Percentiles rank a stretch among this genome's conserved stretches.
Evolutionary conservation across 2,329 filamentous ascomycete genomes (phyloP).

Genomic region (Aspergillus aculeatinus): DNA sequence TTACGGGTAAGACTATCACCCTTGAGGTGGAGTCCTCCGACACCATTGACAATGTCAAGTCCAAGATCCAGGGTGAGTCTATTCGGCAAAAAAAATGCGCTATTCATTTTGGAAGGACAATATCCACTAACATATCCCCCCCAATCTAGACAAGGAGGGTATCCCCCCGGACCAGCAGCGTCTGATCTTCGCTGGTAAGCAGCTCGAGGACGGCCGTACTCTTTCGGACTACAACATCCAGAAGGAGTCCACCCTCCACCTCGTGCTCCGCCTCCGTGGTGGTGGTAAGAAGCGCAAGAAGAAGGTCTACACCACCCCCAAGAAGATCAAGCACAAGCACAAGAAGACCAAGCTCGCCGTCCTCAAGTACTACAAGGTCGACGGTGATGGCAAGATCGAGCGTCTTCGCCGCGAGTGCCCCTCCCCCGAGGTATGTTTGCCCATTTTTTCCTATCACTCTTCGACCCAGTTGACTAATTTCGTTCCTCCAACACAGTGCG

Average conservation of each 20-base stretch:
- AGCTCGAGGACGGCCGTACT: constrained; percentile 98
- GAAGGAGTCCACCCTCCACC: constrained; percentile 98
- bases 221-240: constrained; percentile 99
- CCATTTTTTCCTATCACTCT: not conserved
- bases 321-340: constrained; percentile 99
- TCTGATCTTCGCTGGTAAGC: constrained; percentile 99
- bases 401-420: constrained; percentile 98
- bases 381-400: constrained; percentile 99
- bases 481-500: constrained; percentile 62
- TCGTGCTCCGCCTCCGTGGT: constrained; percentile 97
- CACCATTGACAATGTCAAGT: constrained; percentile 99
- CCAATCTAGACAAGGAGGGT: constrained; percentile 87
- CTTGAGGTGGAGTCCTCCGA: constrained; percentile 99
- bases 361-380: constrained; percentile 99
- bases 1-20: constrained; percentile 99
- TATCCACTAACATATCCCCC: not conserved
- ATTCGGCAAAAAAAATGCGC: not conserved
- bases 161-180: constrained; percentile 99
- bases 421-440: constrained; percentile 70
- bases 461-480: constrained; percentile 35
- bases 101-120: not conserved
- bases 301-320: constrained; percentile 99
- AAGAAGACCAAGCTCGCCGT: constrained; percentile 99
- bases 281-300: constrained; percentile 99
- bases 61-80: constrained; percentile 73